phyloP scores from a whole-genome alignment of 1,284 basidiomycete genomes.

The Bondarzewia mesenterica region DNA sequence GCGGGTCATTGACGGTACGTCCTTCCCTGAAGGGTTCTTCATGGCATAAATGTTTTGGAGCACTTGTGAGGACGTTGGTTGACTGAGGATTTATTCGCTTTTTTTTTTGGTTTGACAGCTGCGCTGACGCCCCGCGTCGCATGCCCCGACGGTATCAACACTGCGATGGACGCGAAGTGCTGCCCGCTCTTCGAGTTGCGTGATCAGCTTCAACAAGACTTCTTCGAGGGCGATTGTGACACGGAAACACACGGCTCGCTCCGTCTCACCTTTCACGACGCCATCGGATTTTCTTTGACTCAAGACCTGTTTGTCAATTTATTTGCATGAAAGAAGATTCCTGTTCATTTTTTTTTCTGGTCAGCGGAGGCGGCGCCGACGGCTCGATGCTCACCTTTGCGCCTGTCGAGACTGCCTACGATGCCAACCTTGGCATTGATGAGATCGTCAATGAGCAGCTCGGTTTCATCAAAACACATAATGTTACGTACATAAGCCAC shows the following conservation, averaged over 20 bases:
- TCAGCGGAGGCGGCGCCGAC: slow-evolving; percentile 22
- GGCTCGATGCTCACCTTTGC: slow-evolving; percentile 20
- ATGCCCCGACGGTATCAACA: slow-evolving; percentile 27
- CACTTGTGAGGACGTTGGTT: too few species aligned
- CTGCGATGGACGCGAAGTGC: slow-evolving; percentile 25
- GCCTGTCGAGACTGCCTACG: slow-evolving; percentile 16
- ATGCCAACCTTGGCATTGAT: slow-evolving; percentile 18
- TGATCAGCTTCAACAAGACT: slow-evolving; percentile 29
- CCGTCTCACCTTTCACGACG: slow-evolving; percentile 38
- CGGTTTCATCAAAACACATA: slow-evolving; percentile 13
- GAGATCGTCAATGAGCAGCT: slow-evolving; percentile 17
- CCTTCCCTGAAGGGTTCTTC: too few species aligned
- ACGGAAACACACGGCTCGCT: slow-evolving; percentile 36
- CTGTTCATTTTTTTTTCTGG: neutral
- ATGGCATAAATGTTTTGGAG: too few species aligned
- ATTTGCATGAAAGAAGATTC: too few species aligned
- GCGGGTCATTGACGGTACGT: too few species aligned
- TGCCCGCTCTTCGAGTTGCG: slow-evolving; percentile 31
- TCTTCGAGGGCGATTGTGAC: slow-evolving; percentile 34
- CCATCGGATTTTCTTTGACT: slow-evolving; percentile 29
- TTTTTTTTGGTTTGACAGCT: too few species aligned
- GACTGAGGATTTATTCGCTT: too few species aligned
- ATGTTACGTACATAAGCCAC: slow-evolving; percentile 11
- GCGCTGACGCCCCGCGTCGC: neutral
- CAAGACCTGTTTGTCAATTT: neutral